These are phyloP conservation scores for Neurospora sp. DNA, from an alignment of 495 filamentous ascomycete species.

Conservation along the genomic window DNA sequence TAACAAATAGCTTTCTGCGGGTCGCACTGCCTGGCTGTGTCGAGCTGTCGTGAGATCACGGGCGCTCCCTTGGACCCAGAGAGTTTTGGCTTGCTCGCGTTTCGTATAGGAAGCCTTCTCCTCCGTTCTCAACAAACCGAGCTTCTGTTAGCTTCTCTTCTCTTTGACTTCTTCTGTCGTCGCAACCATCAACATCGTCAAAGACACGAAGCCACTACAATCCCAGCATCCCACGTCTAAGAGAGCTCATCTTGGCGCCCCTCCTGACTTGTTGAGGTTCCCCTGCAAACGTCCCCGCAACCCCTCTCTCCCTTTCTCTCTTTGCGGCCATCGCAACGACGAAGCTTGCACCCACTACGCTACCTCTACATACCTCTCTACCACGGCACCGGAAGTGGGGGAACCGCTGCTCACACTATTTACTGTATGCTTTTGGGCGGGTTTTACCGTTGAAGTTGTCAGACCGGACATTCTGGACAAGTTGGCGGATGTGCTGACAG, in stretches of 20 bases:
- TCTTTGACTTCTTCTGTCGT: not conserved
- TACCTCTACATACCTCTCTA: not conserved
- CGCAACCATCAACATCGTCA: not conserved
- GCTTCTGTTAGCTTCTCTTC: not conserved
- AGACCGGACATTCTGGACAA: not conserved
- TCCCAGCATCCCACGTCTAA: not conserved
- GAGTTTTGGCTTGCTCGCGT: not conserved
- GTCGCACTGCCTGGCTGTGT: not conserved
- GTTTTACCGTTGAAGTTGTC: not conserved
- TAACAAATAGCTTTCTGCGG: not conserved
- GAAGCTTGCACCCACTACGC: not conserved
- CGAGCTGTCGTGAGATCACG: not conserved
- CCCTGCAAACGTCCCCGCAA: not conserved
- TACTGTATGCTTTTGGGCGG: not conserved
- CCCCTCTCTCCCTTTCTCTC: not conserved
- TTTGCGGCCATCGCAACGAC: not conserved
- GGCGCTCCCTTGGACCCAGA: not conserved
- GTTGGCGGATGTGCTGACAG: constrained; percentile 24
- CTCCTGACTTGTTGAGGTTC: not conserved
- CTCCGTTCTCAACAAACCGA: not conserved
- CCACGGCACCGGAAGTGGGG: not conserved
- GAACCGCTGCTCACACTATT: not conserved
- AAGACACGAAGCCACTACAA: not conserved
- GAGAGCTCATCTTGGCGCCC: not conserved
- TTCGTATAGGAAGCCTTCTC: not conserved